Conservation (phyloP, 306 rosid species). For the Inga leiocalycina region DNA sequence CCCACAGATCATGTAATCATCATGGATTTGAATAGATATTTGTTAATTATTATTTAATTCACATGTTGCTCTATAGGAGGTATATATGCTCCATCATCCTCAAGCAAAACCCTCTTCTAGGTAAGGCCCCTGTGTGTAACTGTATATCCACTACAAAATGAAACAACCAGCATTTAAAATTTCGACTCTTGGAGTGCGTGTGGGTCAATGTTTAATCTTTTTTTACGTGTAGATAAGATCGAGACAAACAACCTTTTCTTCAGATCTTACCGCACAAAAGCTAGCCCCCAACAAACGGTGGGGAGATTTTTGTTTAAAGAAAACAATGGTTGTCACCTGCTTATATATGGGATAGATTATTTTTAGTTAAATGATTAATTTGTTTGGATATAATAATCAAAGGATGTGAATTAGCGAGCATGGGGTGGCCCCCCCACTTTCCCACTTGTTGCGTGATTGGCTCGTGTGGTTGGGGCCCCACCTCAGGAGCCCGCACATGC, state of each 20-base stretch:
- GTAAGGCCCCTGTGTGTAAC: not conserved
- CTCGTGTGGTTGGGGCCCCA: slow-evolving; percentile 41
- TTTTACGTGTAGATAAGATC: slow-evolving; percentile 8
- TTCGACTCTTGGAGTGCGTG: slow-evolving; percentile 28
- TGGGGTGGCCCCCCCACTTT: slow-evolving; percentile 37
- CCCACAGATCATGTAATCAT: slow-evolving; percentile 36
- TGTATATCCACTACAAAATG: not conserved
- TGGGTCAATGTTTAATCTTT: slow-evolving; percentile 16
- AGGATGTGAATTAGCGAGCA: not conserved
- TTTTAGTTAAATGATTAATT: not conserved
- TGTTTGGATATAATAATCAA: slow-evolving; percentile 12
- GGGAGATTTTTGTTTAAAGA: not conserved
- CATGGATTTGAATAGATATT: slow-evolving; percentile 5
- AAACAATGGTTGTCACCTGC: too few species aligned
- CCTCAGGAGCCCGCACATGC: slow-evolving; percentile 15
- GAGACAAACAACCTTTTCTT: slow-evolving; percentile 57
- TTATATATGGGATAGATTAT: too few species aligned
- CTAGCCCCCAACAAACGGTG: not conserved
- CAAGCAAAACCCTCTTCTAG: slow-evolving; percentile 27
- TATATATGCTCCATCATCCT: slow-evolving; percentile 31
- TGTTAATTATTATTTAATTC: slow-evolving; percentile 17
- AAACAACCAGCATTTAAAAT: not conserved
- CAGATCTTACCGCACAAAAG: slow-evolving; percentile 50
- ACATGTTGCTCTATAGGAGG: slow-evolving; percentile 40
- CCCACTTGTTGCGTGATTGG: slow-evolving; percentile 61